phyloP scores from a whole-genome alignment of 768 basidiomycete species.

The Clathrus columnatus region DNA sequence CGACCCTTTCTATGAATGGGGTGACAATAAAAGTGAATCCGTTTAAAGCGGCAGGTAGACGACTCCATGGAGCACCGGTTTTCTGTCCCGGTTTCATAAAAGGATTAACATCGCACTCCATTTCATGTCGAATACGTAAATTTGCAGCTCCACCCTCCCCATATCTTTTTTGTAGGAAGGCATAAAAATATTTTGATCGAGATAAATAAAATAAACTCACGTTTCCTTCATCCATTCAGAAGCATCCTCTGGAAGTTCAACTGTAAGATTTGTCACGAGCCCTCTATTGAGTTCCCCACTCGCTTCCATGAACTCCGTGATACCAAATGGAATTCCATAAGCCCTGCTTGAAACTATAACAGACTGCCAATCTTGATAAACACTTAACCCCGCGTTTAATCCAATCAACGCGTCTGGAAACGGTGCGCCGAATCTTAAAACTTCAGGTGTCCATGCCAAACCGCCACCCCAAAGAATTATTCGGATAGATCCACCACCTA shows the following conservation, averaged over 20 bases:
- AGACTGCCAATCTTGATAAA: slow-evolving; percentile 28
- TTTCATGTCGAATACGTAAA: neutral
- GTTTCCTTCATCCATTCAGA: slow-evolving; percentile 3
- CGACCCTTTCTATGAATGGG: neutral
- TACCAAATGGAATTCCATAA: slow-evolving; percentile 8
- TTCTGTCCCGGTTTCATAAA: slow-evolving; percentile 9
- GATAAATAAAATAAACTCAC: neutral
- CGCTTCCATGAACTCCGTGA: slow-evolving; percentile 10
- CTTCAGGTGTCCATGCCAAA: slow-evolving; percentile 10
- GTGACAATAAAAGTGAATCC: slow-evolving; percentile 2
- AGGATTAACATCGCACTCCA: neutral
- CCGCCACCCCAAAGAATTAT: slow-evolving; percentile 27
- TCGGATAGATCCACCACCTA: slow-evolving; percentile 31
- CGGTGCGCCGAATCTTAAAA: slow-evolving; percentile 9
- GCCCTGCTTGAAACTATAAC: neutral
- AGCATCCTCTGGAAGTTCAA: slow-evolving; percentile 2
- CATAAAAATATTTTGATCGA: neutral
- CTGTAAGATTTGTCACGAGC: neutral
- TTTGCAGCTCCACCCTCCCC: neutral
- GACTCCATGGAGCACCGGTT: slow-evolving; percentile 2
- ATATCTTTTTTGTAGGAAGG: neutral
- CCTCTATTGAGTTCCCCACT: neutral
- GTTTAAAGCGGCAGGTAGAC: slow-evolving; percentile 2
- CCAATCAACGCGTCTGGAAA: slow-evolving; percentile 35
- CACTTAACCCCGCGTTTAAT: slow-evolving; percentile 31